Percentiles rank a stretch among this genome's conserved stretches.
These are phyloP conservation scores for Russula ochroleuca DNA, from an alignment of 768 basidiomycete genomes.

Conservation along the genomic window DNA sequence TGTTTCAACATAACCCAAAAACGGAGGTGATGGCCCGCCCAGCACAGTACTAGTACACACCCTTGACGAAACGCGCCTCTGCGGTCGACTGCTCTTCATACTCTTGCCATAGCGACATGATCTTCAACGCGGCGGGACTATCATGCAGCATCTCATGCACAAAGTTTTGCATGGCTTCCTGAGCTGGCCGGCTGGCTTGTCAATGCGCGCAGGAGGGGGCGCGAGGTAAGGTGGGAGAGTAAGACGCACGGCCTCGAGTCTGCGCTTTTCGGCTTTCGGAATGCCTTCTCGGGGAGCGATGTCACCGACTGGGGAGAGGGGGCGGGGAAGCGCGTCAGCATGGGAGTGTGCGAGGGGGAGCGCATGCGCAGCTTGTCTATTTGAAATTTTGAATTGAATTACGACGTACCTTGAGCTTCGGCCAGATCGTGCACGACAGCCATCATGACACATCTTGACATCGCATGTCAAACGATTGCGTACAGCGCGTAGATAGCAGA, in stretches of 20 bases:
- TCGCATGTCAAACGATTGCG: neutral
- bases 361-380: neutral
- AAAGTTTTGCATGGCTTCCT: conserved; percentile 91
- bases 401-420: conserved; percentile 85
- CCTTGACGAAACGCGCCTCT: conserved; percentile 87
- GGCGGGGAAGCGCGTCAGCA: neutral
- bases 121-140: conserved; percentile 61
- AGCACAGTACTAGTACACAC: conserved; percentile 52
- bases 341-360: neutral
- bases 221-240: neutral
- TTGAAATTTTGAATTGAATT: no score
- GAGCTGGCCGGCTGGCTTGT: conserved; percentile 1
- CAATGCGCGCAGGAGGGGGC: neutral
- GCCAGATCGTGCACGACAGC: conserved; percentile 91
- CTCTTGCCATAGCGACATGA: conserved; percentile 76
- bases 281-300: conserved; percentile 90
- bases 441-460: conserved; percentile 77
- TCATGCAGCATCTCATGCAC: conserved; percentile 84
- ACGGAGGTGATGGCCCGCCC: no score
- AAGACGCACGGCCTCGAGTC: conserved; percentile 59
- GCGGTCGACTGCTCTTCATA: conserved; percentile 71
- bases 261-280: conserved; percentile 70
- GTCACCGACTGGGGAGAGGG: conserved; percentile 70
- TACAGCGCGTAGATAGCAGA: neutral
- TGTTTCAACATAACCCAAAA: neutral